Evolutionary conservation across 257 asterid genomes (phyloP).

Genomic region (Mitragyna speciosa): DNA sequence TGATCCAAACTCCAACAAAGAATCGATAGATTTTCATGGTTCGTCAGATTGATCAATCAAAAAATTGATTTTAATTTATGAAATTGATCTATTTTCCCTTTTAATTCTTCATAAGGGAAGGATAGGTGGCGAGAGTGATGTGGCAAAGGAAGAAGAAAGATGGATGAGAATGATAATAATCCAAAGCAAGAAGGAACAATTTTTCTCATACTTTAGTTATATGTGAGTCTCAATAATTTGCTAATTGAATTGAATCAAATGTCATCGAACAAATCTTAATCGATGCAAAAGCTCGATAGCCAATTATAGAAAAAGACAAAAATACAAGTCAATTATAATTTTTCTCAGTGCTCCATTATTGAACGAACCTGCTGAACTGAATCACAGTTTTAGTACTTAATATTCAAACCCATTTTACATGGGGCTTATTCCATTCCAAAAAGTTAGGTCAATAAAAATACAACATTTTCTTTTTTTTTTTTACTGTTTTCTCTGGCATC

Average conservation of each 20-base stretch:
- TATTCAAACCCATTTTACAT: neutral
- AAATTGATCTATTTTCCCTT: neutral
- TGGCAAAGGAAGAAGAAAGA: neutral
- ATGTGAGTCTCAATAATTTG: neutral
- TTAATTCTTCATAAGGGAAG: neutral
- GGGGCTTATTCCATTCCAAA: neutral
- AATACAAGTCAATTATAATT: no score
- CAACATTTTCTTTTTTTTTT: neutral
- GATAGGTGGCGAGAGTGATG: neutral
- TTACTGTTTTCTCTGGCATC: no score
- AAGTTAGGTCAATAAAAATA: neutral
- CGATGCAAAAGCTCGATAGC: neutral
- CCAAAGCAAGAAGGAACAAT: neutral
- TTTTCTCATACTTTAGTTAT: no score
- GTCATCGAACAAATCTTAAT: no score
- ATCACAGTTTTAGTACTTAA: no score
- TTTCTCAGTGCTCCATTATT: no score
- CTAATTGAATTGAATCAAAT: neutral
- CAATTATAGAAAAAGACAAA: no score
- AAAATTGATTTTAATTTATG: neutral
- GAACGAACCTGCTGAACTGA: neutral
- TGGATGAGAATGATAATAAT: neutral
- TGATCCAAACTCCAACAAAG: neutral
- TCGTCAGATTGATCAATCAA: neutral
- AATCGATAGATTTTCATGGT: neutral